Conservation (phyloP, 345 rosid genomes). For the Brassica juncea region DNA sequence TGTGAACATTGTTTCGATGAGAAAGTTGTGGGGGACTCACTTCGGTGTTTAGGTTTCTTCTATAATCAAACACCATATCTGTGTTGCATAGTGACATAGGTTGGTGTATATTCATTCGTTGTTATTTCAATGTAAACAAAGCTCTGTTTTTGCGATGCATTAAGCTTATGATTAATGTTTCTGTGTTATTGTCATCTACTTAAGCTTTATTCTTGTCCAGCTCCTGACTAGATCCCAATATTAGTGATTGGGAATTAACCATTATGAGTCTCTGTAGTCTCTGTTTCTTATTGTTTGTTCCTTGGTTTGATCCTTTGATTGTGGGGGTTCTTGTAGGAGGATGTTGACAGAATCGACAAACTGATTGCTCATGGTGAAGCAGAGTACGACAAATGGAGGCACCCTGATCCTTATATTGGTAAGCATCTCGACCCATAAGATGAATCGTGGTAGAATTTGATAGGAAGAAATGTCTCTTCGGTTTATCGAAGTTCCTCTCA, state of each 20-base stretch:
- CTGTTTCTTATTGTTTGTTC: neutral
- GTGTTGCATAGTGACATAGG: neutral
- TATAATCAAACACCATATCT: too few species aligned
- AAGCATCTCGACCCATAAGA: neutral
- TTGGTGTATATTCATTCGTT: too few species aligned
- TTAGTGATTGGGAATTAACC: neutral
- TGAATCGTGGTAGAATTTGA: neutral
- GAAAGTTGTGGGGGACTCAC: too few species aligned
- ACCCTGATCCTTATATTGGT: constrained; percentile 98
- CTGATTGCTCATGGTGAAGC: constrained; percentile 80
- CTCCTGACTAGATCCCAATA: neutral
- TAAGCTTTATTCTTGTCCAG: neutral
- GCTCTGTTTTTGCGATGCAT: neutral
- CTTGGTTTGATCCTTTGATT: neutral
- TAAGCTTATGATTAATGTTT: neutral
- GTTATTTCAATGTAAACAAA: neutral
- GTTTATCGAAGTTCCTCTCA: neutral
- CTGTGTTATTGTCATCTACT: neutral
- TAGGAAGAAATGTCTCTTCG: neutral
- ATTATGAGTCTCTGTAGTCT: neutral
- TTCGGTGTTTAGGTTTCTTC: too few species aligned
- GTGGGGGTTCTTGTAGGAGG: constrained; percentile 53
- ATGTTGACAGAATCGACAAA: constrained; percentile 72
- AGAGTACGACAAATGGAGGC: constrained; percentile 77
- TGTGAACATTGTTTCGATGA: too few species aligned